Evolutionary conservation across 1,139 yeast species (phyloP), one percentile per base, ranked within the genome.

Genomic region (Candida buenavistaensis): DNA sequence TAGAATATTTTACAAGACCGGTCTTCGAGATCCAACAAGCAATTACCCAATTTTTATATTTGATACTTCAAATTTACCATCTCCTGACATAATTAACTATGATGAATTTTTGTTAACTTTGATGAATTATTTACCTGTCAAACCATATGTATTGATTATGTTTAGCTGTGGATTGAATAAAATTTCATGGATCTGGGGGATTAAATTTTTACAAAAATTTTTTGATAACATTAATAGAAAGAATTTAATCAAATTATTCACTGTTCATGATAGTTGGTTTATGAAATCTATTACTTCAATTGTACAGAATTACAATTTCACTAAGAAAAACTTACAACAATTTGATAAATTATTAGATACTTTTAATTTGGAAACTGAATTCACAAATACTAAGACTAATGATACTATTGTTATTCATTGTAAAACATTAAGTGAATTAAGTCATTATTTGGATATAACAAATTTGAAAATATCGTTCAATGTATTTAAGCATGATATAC

Each of bases 181-280:
- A 43, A 66, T 76, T 36, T 64, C 78, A 35, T 82, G 95, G 92
- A 69, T 83, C 6, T 84, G 90, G 78, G 87, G 90, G 28, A 68
- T 90, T 30, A 82, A 80, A 50, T 80, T 90, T 43, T 77, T 87
- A 49, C 77, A 84, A 45, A 63, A 75, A 47, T 72, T 92, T 30
- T 80, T 90, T n/a, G 71, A 43, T 12, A 47, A 73, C 35, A 73
- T 75, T 40, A 75, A 75, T 40, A 68, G 64, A 25, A 43, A 51
- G 24, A 59, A 75, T 36, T 61, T 89, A 35, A 65, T 66, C 35
- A 82, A 79, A 48, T 68, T 88, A 3, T 84, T 83, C 46, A 75
- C 90, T 26, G 96, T 92, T 4, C 97, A 92, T 57, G 97, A 90
- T 50, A 83, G 87, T 35, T 89, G 96, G 92, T 78, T 92, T 63